Evolutionary conservation across 2,329 filamentous ascomycete species (phyloP).

Genomic region (Aspergillus spinulosporus): DNA sequence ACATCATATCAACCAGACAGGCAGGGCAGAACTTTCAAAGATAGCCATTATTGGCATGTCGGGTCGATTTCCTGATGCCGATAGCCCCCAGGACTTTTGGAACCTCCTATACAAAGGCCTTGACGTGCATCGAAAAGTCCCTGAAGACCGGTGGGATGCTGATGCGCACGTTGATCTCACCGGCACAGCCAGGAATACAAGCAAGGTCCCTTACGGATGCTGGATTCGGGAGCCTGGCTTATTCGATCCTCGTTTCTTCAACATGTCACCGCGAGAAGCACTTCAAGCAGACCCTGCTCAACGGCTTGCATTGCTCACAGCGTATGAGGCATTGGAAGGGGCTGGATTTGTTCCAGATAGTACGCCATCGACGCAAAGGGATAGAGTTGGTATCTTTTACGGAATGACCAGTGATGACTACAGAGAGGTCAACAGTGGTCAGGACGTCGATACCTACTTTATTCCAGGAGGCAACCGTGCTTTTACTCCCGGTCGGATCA

Average conservation of each 20-base stretch:
- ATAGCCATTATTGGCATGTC: constrained; percentile 84
- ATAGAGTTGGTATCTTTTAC: constrained; percentile 71
- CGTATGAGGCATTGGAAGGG: constrained; percentile 81
- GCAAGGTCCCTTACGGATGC: constrained; percentile 73
- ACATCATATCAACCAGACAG: constrained; percentile 30
- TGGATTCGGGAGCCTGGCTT: constrained; percentile 73
- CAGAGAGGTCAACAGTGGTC: constrained; percentile 71
- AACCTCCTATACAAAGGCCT: constrained; percentile 71
- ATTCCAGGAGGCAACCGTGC: constrained; percentile 65
- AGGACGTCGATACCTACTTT: constrained; percentile 71
- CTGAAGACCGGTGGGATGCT: constrained; percentile 71
- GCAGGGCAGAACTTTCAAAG: constrained; percentile 54
- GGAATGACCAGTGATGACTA: constrained; percentile 76
- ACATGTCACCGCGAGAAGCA: constrained; percentile 80
- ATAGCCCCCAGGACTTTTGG: constrained; percentile 71
- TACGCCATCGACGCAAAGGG: constrained; percentile 64
- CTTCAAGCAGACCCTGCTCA: constrained; percentile 81
- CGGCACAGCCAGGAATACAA: constrained; percentile 73
- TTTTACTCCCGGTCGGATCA: constrained; percentile 34
- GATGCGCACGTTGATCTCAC: constrained; percentile 70
- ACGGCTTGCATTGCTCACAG: constrained; percentile 71
- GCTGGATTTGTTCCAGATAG: constrained; percentile 74
- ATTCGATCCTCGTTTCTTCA: constrained; percentile 83
- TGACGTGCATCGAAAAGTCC: constrained; percentile 64
- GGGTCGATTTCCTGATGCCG: constrained; percentile 73